These are phyloP conservation scores for Spinacia oleracea DNA, from an alignment of 179 eudicot genomes.

Conservation along the genomic window DNA sequence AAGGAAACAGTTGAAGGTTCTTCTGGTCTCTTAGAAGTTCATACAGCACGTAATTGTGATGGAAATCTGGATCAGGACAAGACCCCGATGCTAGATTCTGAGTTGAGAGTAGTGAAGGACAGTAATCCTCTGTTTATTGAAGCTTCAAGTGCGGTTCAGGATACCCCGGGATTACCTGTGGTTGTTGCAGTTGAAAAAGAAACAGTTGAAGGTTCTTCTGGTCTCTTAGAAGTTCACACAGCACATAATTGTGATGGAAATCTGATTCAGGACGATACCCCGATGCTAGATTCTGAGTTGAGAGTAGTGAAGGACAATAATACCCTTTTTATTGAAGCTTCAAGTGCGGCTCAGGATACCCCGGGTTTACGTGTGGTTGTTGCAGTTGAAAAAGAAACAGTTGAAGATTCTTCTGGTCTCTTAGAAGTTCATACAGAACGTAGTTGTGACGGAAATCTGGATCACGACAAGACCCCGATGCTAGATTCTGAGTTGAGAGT, in stretches of 20 bases:
- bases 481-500: not conserved
- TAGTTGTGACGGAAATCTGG: not conserved
- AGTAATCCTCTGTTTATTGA: not conserved
- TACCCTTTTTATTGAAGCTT: too few relatives aligned
- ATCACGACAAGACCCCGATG: not conserved
- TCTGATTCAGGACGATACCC: not conserved
- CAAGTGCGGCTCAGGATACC: too few relatives aligned
- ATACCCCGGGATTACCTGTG: constrained; percentile 21
- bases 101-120: not conserved
- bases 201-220: too few relatives aligned
- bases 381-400: not conserved
- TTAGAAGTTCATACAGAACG: constrained; percentile 6
- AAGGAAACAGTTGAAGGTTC: constrained; percentile 33
- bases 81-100: not conserved
- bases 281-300: not conserved
- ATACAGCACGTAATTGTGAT: not conserved
- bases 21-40: not conserved
- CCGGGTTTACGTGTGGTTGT: too few relatives aligned
- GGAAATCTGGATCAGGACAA: not conserved
- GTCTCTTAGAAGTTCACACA: too few relatives aligned
- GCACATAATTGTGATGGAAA: not conserved
- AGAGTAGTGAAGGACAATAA: not conserved
- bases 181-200: not conserved
- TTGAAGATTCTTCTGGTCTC: constrained; percentile 8
- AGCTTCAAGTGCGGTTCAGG: not conserved